Evolutionary conservation across 345 rosid species (phyloP), one percentile per base, ranked within the genome.

Genomic region (Salix udensis): DNA sequence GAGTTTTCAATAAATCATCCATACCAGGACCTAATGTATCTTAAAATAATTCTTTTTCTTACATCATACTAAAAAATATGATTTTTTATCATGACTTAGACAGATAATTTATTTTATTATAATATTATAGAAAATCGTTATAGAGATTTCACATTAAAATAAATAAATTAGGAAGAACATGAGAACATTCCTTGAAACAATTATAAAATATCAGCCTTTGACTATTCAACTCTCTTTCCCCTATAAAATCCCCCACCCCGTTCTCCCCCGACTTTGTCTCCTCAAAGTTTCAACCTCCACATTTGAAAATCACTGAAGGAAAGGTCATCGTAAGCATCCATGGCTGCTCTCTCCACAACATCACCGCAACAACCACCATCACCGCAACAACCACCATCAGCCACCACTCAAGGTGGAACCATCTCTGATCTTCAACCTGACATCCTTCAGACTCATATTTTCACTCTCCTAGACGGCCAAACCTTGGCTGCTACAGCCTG

Each of bases 391-490:
- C 74, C 74, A 4, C 13, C 30, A 19, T 21, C 64, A 53, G 50
- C 73, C 11, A 58, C 64, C 64, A n/a, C 24, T n/a, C 64, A 0
- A 58, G 64, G 13, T 58, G 64, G 64, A 28, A 50, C 82, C 46
- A 76, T 90, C 85, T 79, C 85, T 79, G 12, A 87, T 76, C 65
- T 94, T 76, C 93, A 85, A 64, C 81, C 81, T 0, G 98, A 94
- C 80, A 80, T 91, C 73, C 65, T 94, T 68, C 82, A 64, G 15
- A 62, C 88, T 70, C 87, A 87, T 70, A 83, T 94, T 90, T 72
- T 94, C 79, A 80, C 89, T 26, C 88, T 88, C 39, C 95, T 94
- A 68, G 95, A 94, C 78, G 95, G 95, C 65, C 84, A 88, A 2
- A 67, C 95, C 26, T 88, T 94, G 39, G 88, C 88, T 15, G 72